These are phyloP conservation scores for Paramecium octaurelia DNA, from an alignment of 73 alveolate genomes.

Conservation along the genomic window DNA sequence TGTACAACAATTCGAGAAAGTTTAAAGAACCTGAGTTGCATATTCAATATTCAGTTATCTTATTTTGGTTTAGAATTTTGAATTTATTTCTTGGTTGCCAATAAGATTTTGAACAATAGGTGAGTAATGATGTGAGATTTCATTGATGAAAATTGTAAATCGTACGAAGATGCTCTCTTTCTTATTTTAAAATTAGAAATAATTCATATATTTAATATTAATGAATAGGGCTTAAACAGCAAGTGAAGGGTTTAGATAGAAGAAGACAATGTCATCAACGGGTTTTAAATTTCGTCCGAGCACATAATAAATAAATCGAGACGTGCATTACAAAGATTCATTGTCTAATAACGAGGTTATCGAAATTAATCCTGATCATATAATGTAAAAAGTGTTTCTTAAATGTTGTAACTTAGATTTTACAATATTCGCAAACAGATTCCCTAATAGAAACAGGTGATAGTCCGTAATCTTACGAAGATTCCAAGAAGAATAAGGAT, in stretches of 20 bases:
- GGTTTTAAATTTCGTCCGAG: slow-evolving; percentile 10
- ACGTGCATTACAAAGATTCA: background rate
- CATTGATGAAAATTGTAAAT: background rate
- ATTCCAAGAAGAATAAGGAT: slow-evolving; percentile 86
- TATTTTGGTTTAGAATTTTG: background rate
- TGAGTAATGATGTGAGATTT: background rate
- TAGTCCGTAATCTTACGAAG: slow-evolving; percentile 88
- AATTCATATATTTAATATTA: background rate
- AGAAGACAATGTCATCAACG: background rate
- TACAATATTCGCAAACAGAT: slow-evolving; percentile 85
- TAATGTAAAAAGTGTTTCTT: background rate
- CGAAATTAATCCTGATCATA: background rate
- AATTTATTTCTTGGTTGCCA: too few species aligned
- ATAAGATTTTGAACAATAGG: background rate
- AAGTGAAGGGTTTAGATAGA: background rate
- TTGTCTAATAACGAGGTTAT: background rate
- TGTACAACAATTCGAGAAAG: too few species aligned
- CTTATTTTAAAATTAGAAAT: background rate
- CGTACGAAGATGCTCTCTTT: background rate
- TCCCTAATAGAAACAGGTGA: slow-evolving; percentile 88
- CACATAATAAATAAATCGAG: slow-evolving; percentile 11
- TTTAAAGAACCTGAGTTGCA: background rate
- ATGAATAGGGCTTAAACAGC: slow-evolving; percentile 51
- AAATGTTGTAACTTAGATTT: background rate
- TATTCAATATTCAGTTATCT: background rate